Base-by-base conservation (phyloP, 495 filamentous ascomycete genomes). In the Cladorrhinum samala region DNA sequence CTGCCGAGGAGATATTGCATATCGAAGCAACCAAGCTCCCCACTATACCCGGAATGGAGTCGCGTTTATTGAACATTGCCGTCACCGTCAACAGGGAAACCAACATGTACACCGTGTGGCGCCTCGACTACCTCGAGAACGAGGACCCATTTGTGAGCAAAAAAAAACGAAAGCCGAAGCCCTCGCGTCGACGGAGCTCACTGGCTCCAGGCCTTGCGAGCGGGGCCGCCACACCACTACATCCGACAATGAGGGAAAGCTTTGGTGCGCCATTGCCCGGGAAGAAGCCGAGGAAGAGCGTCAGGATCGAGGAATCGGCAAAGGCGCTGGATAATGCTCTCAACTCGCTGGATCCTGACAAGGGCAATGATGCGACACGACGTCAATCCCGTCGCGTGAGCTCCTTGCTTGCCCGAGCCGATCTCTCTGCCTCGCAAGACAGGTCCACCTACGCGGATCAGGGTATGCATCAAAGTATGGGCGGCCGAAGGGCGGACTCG, bases 361-460 rank as follows among this genome's bases (percentile, higher is more conserved):
- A 84, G 19, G 75, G 63, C 16, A 78, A 82, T 24, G 78, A 83
- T 37, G 81, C 81, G 16, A 83, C 84, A 3, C 74, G 81, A 18
- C 83, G 87, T 66, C 83, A 89, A 39, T 93, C 89, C 11, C 79
- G 93, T 25, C 79, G 93, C 24, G 89, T 97, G 18, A 97, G 93
- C 67, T 96, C 93, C 33, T 74, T 97, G 54, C 79, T 97, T 48
- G 88, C 93, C n/a, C 78, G 92, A 57, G 86, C 91, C 18, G 92
- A 97, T 63, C 72, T 96, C 11, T 92, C 89, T 0, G 84, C 76
- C 20, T 78, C 80, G 18, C 86, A 89, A 44, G 88, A 91, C 50
- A 78, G 87, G 48, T 74, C 84, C 2, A 79, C 82, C 17, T 93
- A 92, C 61, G 77, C 81, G 11, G 89, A 91, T 47, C 80, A 86